Conservation (phyloP, 805 yeast genomes). For the Saccharomyces eubayanus region DNA sequence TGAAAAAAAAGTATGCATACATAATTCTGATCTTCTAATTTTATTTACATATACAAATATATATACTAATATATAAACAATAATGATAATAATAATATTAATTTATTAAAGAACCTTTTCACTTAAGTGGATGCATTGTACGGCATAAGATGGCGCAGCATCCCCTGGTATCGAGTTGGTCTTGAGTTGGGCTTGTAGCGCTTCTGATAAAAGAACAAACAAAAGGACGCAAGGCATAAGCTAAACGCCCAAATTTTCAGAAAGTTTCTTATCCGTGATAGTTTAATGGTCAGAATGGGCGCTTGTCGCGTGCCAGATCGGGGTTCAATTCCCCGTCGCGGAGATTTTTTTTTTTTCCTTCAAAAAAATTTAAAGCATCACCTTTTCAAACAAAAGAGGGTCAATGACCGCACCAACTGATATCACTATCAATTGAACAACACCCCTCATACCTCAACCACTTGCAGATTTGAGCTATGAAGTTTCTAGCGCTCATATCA, state of each 20-base stretch:
- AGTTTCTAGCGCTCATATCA: constrained; percentile 81
- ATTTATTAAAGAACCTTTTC: not conserved
- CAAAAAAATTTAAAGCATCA: too few species aligned
- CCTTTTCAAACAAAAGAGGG: not conserved
- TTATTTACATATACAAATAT: not conserved
- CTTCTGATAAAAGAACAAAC: too few species aligned
- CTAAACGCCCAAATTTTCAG: too few species aligned
- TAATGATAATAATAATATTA: not conserved
- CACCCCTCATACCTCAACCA: not conserved
- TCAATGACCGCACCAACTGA: not conserved
- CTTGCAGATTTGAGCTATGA: constrained; percentile 45
- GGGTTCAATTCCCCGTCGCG: constrained; percentile 26
- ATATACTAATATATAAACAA: not conserved
- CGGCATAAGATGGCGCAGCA: too few species aligned
- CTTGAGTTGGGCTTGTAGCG: too few species aligned
- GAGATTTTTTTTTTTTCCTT: constrained; percentile 9
- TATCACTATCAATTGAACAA: not conserved
- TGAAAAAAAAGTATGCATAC: not conserved
- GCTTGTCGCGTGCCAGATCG: constrained; percentile 26
- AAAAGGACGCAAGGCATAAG: too few species aligned
- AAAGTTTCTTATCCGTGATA: constrained; percentile 13
- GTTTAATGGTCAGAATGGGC: constrained; percentile 23
- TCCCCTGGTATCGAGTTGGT: too few species aligned
- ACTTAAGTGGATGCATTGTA: too few species aligned
- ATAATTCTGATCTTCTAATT: not conserved